A percentile compares a stretch with the other conserved stretches of the same genome.
Conservation (phyloP, 257 asterid species). For the Nicotiana knightiana region DNA sequence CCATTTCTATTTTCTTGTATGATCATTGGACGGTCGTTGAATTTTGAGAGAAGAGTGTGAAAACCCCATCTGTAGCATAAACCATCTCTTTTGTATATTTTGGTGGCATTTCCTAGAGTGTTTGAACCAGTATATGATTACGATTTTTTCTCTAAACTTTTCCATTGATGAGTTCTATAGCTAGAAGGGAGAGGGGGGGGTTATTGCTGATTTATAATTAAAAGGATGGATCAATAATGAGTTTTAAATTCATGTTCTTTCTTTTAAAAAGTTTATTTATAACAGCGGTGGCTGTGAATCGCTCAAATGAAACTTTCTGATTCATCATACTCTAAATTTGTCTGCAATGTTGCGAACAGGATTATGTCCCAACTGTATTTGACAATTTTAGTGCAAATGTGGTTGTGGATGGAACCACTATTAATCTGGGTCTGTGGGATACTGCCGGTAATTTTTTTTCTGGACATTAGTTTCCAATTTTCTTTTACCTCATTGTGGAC, state of each 20-base stretch:
- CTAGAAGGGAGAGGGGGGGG: not conserved
- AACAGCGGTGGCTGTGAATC: not conserved
- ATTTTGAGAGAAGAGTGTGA: not conserved
- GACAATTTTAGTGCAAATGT: conserved; percentile 92
- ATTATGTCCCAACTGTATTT: conserved; percentile 87
- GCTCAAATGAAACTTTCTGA: not conserved
- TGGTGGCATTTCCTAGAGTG: not conserved
- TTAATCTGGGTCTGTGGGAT: conserved; percentile 81
- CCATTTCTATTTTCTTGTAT: not conserved
- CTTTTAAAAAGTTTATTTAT: not conserved
- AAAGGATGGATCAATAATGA: not conserved
- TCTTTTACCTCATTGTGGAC: conserved; percentile 11
- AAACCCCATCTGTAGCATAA: not conserved
- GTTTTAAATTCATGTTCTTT: not conserved
- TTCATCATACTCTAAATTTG: not conserved
- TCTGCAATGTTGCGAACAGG: conserved; percentile 31
- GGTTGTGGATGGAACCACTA: conserved; percentile 76
- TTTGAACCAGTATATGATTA: not conserved
- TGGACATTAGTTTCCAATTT: not conserved
- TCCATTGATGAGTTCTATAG: not conserved
- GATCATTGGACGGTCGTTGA: not conserved
- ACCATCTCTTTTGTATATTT: not conserved
- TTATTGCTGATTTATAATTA: not conserved
- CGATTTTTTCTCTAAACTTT: not conserved
- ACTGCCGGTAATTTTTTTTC: conserved; percentile 55